phyloP scores from a whole-genome alignment of 1,284 basidiomycete species.

The Trametes pubescens region DNA sequence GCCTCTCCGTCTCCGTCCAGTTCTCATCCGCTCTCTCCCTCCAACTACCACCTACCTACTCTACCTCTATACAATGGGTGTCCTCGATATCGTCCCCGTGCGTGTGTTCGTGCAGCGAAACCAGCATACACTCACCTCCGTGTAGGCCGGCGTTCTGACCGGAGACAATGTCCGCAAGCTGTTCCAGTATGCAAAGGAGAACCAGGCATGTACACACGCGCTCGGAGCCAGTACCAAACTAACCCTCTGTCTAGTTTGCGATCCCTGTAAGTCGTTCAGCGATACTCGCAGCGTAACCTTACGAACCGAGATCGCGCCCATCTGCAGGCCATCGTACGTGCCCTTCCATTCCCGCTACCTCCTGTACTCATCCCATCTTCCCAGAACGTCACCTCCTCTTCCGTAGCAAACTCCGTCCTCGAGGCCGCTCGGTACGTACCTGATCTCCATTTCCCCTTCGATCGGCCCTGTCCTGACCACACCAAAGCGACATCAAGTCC shows the following conservation, averaged over 20 bases:
- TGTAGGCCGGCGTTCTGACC: slow-evolving; percentile 85
- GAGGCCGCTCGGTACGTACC: slow-evolving; percentile 81
- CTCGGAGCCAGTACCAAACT: slow-evolving; percentile 1
- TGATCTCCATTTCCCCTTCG: slow-evolving; percentile 2
- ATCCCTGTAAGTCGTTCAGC: slow-evolving; percentile 72
- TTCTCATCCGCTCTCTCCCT: slow-evolving; percentile 19
- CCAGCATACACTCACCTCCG: neutral
- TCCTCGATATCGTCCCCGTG: slow-evolving; percentile 78
- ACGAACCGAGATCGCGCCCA: slow-evolving; percentile 22
- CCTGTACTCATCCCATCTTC: slow-evolving; percentile 25
- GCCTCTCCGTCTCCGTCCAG: slow-evolving; percentile 2
- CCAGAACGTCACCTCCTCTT: slow-evolving; percentile 89
- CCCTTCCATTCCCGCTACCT: slow-evolving; percentile 18
- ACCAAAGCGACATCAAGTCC: slow-evolving; percentile 83
- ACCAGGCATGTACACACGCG: slow-evolving; percentile 65
- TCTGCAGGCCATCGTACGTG: slow-evolving; percentile 75
- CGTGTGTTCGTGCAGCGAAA: slow-evolving; percentile 38
- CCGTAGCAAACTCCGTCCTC: slow-evolving; percentile 85
- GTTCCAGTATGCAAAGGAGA: slow-evolving; percentile 86
- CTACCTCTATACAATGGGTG: slow-evolving; percentile 56
- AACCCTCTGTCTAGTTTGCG: slow-evolving; percentile 67
- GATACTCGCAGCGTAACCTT: neutral
- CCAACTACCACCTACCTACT: slow-evolving; percentile 23
- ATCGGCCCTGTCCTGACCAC: slow-evolving; percentile 7
- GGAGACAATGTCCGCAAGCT: slow-evolving; percentile 89